Conservation (phyloP, 2,329 filamentous ascomycete genomes). For the Sporothrix mexicana region DNA sequence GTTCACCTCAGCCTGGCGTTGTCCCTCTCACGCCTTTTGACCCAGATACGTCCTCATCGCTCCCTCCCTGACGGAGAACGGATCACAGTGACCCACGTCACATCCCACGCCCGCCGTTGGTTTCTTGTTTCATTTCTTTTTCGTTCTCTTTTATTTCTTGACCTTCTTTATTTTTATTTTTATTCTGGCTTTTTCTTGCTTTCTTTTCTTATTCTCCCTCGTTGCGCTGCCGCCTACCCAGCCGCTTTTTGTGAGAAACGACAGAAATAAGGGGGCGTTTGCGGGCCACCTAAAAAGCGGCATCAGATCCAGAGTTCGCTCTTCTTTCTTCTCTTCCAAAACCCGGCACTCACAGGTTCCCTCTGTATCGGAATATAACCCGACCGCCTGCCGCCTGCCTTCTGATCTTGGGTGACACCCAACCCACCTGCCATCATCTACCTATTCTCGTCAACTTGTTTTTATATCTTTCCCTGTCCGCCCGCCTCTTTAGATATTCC, state of each 20-base stretch:
- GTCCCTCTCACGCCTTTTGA: constrained; percentile 22
- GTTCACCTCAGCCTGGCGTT: constrained; percentile 5
- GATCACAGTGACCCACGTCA: constrained; percentile 24
- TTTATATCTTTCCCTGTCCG: constrained; percentile 16
- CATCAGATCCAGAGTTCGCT: constrained; percentile 2
- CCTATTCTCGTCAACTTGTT: background rate
- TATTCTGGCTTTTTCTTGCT: too few species aligned
- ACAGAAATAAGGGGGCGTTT: background rate
- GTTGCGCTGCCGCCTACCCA: constrained; percentile 20
- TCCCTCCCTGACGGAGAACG: constrained; percentile 17
- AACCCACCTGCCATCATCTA: constrained; percentile 17
- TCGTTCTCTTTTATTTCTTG: background rate
- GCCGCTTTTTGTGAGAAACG: constrained; percentile 22
- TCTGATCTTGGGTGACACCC: constrained; percentile 23
- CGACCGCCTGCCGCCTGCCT: background rate
- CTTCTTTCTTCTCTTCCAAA: background rate
- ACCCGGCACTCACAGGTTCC: constrained; percentile 1
- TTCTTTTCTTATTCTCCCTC: background rate
- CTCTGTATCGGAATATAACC: constrained; percentile 24
- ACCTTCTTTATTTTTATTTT: too few species aligned
- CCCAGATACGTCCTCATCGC: constrained; percentile 25
- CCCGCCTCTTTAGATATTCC: constrained; percentile 2
- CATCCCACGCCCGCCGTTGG: background rate
- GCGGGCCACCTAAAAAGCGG: constrained; percentile 10
- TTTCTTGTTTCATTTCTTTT: background rate